A percentile compares a stretch with the other conserved stretches of the same genome.
Evolutionary conservation across 352 stramenopile species (phyloP).

Genomic region (Pythium diclinum): DNA sequence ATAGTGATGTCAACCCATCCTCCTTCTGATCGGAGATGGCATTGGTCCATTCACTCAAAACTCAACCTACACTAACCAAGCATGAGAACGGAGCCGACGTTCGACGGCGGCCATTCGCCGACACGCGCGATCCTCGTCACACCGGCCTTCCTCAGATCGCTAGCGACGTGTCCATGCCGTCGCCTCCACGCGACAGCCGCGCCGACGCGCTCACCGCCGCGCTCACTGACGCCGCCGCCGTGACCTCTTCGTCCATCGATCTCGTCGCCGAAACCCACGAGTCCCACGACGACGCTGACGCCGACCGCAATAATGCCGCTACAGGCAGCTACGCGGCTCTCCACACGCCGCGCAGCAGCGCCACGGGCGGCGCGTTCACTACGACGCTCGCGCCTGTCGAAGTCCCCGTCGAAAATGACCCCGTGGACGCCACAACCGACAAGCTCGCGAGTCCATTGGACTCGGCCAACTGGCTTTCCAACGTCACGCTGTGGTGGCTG

Average conservation of each 20-base stretch:
- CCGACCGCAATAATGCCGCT: not conserved
- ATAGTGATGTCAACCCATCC: not conserved
- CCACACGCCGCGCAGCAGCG: not conserved
- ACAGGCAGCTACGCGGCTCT: not conserved
- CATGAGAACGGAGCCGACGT: not conserved
- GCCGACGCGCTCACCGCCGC: not conserved
- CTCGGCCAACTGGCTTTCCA: conserved; percentile 35
- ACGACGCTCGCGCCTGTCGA: not conserved
- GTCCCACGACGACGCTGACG: not conserved
- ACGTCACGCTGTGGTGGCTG: conserved; percentile 57
- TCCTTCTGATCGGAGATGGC: not conserved
- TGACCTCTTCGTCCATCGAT: not conserved
- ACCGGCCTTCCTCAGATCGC: not conserved
- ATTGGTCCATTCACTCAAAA: not conserved
- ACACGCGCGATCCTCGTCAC: not conserved
- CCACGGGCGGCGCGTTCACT: not conserved
- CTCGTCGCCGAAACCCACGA: not conserved
- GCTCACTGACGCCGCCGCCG: not conserved
- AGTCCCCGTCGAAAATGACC: too few relatives aligned
- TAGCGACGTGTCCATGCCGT: not conserved
- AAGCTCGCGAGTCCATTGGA: conserved; percentile 11
- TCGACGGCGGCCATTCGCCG: not conserved
- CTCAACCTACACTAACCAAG: not conserved
- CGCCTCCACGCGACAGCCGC: conserved; percentile 1
- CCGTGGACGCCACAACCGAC: not conserved